Base-by-base conservation (phyloP, 2,329 filamentous ascomycete genomes). In the Septoria petroselini region DNA sequence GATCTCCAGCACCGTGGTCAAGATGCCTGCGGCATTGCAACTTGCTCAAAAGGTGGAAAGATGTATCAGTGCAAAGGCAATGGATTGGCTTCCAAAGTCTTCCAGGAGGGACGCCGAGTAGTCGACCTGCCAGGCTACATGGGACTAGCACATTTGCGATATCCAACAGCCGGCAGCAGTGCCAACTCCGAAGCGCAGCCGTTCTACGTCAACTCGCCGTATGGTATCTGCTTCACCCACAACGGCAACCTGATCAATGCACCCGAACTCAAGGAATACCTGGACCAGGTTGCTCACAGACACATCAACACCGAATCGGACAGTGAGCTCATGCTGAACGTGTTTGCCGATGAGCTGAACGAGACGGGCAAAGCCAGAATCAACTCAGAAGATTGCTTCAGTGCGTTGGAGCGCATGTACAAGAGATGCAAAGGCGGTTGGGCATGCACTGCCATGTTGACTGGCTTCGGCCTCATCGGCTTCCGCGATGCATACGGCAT, bases 241-340 rank as follows among this genome's bases (percentile, higher is more conserved):
- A 95, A 95, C 65, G 90, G 91, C 53, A 95, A 95, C 71, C 76
- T 95, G 39, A 87, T 94, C 74, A 89, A 94, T 65, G 81, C 84
- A 4, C 76, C 77, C 1, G 82, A 86, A 44, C 75, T 94, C 40
- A 82, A 80, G 67, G 71, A 76, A 53, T 88, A 83, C 65, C 76
- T 95, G 41, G 88, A 94, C 63, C 74, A 83, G 57, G 85, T 87
- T 58, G 88, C 86, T 6, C 88, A 88, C 65, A 80, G 88, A 59
- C 89, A 94, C 68, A 86, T 93, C 75, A 95, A 95, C 71, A 91
- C 89, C 21, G 88, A 94, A 63, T 90, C 85, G 50, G 89, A 95
- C 71, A 89, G 84, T 60, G 90, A 95, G 72, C 73, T 91, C 54
- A 87, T 93, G 76, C 77, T 95, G 54, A 95, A 95, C 70, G 80